Evolutionary conservation across 2,329 filamentous ascomycete genomes (phyloP).

Genomic region (Scedosporium apiospermum): DNA sequence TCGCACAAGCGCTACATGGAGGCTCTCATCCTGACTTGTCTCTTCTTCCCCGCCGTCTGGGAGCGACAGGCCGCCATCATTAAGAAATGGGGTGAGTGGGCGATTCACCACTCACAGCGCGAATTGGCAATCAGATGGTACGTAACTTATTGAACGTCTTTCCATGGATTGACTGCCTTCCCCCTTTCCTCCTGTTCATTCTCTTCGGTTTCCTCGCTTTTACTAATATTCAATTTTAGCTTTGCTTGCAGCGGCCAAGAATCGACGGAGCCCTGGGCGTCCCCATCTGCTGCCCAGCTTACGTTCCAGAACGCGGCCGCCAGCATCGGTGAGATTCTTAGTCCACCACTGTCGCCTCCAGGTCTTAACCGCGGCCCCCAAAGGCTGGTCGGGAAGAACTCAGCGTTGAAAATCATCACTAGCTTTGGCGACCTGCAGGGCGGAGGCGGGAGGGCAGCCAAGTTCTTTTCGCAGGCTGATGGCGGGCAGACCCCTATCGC

Average conservation of each 20-base stretch:
- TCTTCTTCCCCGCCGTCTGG: constrained; percentile 80
- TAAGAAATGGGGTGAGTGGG: constrained; percentile 90
- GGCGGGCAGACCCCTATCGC: constrained; percentile 66
- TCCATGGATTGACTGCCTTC: neutral
- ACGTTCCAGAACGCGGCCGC: constrained; percentile 45
- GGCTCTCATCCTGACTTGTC: constrained; percentile 76
- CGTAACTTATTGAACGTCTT: constrained; percentile 12
- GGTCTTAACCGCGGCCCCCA: constrained; percentile 49
- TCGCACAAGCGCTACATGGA: constrained; percentile 90
- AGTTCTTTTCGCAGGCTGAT: constrained; percentile 50
- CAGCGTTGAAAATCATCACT: constrained; percentile 84
- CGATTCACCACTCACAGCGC: constrained; percentile 76
- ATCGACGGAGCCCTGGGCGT: constrained; percentile 78
- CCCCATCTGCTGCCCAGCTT: constrained; percentile 62
- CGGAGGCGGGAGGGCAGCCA: constrained; percentile 35
- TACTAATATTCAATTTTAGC: constrained; percentile 23
- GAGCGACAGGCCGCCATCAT: constrained; percentile 80
- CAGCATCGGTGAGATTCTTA: constrained; percentile 51
- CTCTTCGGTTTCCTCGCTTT: neutral
- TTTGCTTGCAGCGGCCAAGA: constrained; percentile 87
- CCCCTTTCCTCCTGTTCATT: neutral
- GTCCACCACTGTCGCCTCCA: constrained; percentile 67
- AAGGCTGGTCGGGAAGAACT: constrained; percentile 64
- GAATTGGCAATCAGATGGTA: constrained; percentile 80
- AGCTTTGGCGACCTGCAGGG: constrained; percentile 60